Conservation (phyloP, 140 eudicot genomes). For the Flaveria floridana region DNA sequence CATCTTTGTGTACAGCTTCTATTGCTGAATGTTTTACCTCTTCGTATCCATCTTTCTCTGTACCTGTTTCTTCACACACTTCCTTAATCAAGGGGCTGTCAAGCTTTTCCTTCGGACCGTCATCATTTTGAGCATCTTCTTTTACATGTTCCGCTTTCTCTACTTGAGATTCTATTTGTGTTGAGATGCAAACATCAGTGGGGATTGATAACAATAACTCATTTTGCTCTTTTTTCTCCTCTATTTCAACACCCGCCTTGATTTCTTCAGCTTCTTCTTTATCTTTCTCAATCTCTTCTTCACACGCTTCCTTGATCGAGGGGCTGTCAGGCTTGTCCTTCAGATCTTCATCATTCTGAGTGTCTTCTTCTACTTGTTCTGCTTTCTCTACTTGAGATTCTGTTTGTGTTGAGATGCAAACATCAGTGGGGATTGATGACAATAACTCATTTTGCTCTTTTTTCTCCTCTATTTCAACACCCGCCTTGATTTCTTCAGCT, state of each 20-base stretch:
- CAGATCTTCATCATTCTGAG: neutral
- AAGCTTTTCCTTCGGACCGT: neutral
- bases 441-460: neutral
- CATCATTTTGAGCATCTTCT: neutral
- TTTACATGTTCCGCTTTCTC: constrained; percentile 9
- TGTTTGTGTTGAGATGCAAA: constrained; percentile 26
- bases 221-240: neutral
- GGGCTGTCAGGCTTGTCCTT: neutral
- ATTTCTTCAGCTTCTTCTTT: constrained; percentile 21
- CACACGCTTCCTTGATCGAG: neutral
- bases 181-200: constrained; percentile 21
- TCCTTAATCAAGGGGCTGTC: no score
- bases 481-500: constrained; percentile 3
- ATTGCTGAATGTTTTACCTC: neutral
- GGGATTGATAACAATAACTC: neutral
- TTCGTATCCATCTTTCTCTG: constrained; percentile 15
- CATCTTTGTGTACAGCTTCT: constrained; percentile 7
- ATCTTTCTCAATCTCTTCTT: constrained; percentile 4
- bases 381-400: constrained; percentile 6
- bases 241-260: neutral
- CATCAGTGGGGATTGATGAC: constrained; percentile 4
- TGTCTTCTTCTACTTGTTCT: constrained; percentile 1
- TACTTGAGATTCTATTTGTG: constrained; percentile 19
- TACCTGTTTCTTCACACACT: neutral
- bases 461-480: constrained; percentile 21